Percentiles rank a stretch among this genome's conserved stretches.
phyloP scores from a whole-genome alignment of 2,329 filamentous ascomycete species.

The Neonectria sp. region DNA sequence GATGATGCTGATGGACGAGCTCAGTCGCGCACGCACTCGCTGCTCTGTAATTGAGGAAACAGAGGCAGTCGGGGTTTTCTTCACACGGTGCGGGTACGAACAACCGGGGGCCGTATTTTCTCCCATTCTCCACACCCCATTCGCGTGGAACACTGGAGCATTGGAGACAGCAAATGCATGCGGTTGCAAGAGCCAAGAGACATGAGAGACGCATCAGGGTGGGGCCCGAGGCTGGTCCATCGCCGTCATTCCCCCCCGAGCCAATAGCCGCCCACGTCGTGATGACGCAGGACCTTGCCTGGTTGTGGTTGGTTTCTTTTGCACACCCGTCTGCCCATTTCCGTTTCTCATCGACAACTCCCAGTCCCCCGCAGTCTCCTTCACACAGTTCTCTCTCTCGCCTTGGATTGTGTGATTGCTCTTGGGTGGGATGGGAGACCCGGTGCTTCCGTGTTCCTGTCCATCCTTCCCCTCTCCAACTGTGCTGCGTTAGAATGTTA shows the following conservation, averaged over 20 bases:
- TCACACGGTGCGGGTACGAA: constrained; percentile 39
- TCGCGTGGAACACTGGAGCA: constrained; percentile 19
- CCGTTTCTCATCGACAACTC: constrained; percentile 29
- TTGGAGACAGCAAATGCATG: constrained; percentile 6
- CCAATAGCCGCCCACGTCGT: constrained; percentile 40
- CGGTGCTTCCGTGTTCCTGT: constrained; percentile 16
- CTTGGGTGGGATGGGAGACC: neutral
- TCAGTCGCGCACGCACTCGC: neutral
- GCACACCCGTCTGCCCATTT: constrained; percentile 30
- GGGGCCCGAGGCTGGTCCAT: constrained; percentile 30
- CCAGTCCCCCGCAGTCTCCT: neutral
- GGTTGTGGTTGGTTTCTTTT: constrained; percentile 32
- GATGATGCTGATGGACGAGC: constrained; percentile 2
- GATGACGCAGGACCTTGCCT: constrained; percentile 47
- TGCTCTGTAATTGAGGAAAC: constrained; percentile 14
- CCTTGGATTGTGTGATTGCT: constrained; percentile 17
- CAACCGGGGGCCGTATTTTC: constrained; percentile 20
- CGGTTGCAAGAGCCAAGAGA: constrained; percentile 29
- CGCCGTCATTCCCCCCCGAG: constrained; percentile 43
- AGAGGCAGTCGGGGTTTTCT: constrained; percentile 9
- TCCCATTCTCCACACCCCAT: constrained; percentile 37
- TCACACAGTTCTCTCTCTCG: constrained; percentile 6
- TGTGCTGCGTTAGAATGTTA: constrained; percentile 7
- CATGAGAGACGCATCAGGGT: constrained; percentile 27
- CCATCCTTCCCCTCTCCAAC: neutral